These are phyloP conservation scores for Aspergillus campestris DNA, from an alignment of 495 filamentous ascomycete genomes.

Conservation along the genomic window DNA sequence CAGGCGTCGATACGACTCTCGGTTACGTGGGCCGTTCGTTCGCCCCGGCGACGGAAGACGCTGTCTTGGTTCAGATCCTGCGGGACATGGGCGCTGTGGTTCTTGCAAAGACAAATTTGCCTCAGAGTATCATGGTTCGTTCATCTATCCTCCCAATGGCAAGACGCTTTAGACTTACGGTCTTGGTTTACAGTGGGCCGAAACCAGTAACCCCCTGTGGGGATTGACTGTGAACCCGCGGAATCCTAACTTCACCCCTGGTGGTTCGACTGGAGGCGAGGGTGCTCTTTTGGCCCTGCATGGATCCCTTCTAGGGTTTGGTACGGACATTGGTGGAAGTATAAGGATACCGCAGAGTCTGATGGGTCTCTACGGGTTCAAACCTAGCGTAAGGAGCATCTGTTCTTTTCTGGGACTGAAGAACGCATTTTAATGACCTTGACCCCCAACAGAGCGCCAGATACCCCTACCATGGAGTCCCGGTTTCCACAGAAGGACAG, in stretches of 20 bases:
- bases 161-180: constrained; percentile 7
- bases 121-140: constrained; percentile 45
- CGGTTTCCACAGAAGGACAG: constrained; percentile 44
- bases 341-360: constrained; percentile 48
- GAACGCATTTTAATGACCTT: not conserved
- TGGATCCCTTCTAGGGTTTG: constrained; percentile 56
- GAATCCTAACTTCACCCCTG: constrained; percentile 39
- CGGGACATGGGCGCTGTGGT: constrained; percentile 45
- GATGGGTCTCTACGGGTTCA: constrained; percentile 47
- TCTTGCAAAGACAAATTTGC: constrained; percentile 53
- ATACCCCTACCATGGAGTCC: constrained; percentile 38
- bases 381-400: constrained; percentile 39
- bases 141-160: constrained; percentile 23
- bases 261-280: constrained; percentile 60
- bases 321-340: constrained; percentile 56
- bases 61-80: constrained; percentile 38
- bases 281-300: constrained; percentile 50
- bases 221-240: constrained; percentile 44
- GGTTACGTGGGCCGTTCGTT: constrained; percentile 50
- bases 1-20: constrained; percentile 48
- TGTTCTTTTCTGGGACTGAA: not conserved
- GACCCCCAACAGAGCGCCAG: constrained; percentile 26
- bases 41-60: constrained; percentile 41
- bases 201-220: constrained; percentile 48
- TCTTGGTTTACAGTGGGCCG: constrained; percentile 27